Evolutionary conservation across 306 rosid genomes (phyloP).

Genomic region (Cicer chorassanicum): DNA sequence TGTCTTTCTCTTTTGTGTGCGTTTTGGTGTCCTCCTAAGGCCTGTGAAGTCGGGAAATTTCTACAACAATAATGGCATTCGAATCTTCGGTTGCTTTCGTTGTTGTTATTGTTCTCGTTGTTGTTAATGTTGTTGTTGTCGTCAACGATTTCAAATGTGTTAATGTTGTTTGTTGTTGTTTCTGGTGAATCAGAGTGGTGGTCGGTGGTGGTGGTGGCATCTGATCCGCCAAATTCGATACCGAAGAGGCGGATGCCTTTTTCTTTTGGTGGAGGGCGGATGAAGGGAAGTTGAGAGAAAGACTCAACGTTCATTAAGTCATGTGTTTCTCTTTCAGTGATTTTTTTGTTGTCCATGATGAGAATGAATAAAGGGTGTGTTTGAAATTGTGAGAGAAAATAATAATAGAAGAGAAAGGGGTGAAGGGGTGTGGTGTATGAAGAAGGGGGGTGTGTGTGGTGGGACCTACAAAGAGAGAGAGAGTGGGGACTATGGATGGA

Average conservation of each 20-base stretch:
- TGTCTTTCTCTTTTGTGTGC: constrained; percentile 93
- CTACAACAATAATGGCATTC: constrained; percentile 96
- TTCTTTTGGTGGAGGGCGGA: constrained; percentile 77
- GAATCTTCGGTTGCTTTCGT: constrained; percentile 72
- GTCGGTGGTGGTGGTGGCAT: constrained; percentile 18
- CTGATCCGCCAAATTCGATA: constrained; percentile 59
- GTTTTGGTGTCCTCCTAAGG: constrained; percentile 95
- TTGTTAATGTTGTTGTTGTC: not conserved
- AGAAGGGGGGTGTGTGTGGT: not conserved
- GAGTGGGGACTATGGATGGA: constrained; percentile 26
- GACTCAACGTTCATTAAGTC: constrained; percentile 96
- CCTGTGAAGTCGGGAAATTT: constrained; percentile 94
- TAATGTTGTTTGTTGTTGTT: constrained; percentile 37
- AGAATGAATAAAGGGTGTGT: not conserved
- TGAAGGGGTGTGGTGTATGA: not conserved
- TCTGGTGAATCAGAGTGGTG: constrained; percentile 45
- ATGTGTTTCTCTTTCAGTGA: constrained; percentile 69
- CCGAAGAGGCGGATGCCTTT: constrained; percentile 84
- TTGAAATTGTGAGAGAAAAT: no score
- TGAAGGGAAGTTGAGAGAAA: constrained; percentile 95
- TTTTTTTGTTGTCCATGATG: constrained; percentile 80
- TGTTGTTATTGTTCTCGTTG: not conserved
- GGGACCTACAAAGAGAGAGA: constrained; percentile 3
- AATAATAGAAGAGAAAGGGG: not conserved
- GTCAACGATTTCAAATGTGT: constrained; percentile 37